phyloP scores from a whole-genome alignment of 371 early-diverging fungal genomes.

The Coemansia sp. region DNA sequence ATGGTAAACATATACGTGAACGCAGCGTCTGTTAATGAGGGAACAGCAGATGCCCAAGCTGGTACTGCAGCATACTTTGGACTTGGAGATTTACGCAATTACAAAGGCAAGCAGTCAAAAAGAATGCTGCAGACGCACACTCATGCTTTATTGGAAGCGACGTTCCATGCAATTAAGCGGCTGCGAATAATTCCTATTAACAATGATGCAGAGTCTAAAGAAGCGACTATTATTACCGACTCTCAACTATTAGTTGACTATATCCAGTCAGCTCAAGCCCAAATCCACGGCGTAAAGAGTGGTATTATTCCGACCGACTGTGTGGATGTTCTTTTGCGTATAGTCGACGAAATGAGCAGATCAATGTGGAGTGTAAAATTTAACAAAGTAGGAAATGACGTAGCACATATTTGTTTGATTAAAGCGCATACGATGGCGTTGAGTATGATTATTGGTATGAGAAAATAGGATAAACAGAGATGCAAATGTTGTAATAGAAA shows the following conservation, averaged over 20 bases:
- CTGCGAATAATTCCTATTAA: background rate
- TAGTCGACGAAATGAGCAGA: background rate
- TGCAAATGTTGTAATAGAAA: no score
- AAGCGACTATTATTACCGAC: background rate
- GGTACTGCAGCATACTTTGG: background rate
- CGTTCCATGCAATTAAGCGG: background rate
- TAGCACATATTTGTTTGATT: background rate
- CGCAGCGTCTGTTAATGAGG: background rate
- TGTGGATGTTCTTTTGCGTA: background rate
- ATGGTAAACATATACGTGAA: background rate
- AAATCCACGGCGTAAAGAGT: background rate
- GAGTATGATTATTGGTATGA: background rate
- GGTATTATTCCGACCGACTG: background rate
- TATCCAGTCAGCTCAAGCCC: background rate
- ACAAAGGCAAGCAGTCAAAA: background rate
- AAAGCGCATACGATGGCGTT: background rate
- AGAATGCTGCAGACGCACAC: background rate
- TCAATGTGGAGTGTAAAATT: background rate
- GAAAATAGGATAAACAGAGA: no score
- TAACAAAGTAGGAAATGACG: background rate
- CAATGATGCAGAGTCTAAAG: background rate
- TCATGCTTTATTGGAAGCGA: background rate
- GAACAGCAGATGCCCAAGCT: background rate
- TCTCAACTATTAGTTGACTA: background rate
- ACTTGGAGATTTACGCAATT: background rate